Evolutionary conservation across 2,329 filamentous ascomycete species (phyloP), one percentile per base, ranked within the genome.

Genomic region (Fusarium buharicum): DNA sequence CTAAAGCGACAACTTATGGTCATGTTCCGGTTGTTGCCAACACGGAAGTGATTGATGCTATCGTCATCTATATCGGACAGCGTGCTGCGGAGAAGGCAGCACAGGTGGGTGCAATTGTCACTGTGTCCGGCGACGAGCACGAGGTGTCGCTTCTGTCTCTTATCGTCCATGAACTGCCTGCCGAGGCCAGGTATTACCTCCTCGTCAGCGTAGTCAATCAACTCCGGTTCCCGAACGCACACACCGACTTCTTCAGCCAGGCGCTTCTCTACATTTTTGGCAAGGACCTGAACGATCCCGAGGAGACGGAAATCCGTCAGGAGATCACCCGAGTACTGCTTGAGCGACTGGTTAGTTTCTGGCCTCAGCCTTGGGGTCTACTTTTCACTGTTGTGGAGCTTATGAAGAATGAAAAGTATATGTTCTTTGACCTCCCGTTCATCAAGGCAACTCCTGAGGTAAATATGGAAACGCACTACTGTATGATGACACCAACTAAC

Each of bases 351-450:
- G 86, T 96, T 57, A 90, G 92, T 18, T 92, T 92, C 75, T 92
- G 93, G 79, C 94, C 94, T 48, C 94, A 98, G 74, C 94, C 96
- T 16, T 98, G 94, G 94, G 96, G 96, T 12, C 80, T 99, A 38
- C 89, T 97, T 74, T 89, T 93, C 62, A 94, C 93, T 31, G 84
- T 96, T 59, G 80, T 95, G 62, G 95, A 98, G 79, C 84, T 99
- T 54, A 83, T 96, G 67, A 96, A 96, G 82, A 97, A 96, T 74
- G 89, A 91, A 50, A 91, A 88, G 73, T 96, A 94, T 76, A 88
- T 88, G 72, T 96, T 99, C 82, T 98, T 96, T 81, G 91, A 95
- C 46, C 83, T 97, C 66, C 91, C 92, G 22, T 97, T 96, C 71
- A 91, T 98, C 77, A 96, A 97, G 81, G 86, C 89, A 66, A 87